These are phyloP conservation scores for Plasmodium inui DNA, from an alignment of 169 alveolate genomes.

Conservation along the genomic window DNA sequence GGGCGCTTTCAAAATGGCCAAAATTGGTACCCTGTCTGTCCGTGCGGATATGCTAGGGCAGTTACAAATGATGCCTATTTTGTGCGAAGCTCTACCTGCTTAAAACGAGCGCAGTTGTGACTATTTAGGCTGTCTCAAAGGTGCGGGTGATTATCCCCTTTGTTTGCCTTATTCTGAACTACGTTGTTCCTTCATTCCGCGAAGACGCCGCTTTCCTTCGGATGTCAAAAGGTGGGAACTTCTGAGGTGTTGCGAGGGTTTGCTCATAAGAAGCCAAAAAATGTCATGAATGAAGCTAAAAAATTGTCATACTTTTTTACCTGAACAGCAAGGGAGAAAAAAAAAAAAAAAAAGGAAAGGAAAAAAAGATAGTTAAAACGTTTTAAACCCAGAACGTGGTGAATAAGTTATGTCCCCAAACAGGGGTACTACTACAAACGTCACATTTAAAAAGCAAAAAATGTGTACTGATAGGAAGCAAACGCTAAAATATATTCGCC, in stretches of 20 bases:
- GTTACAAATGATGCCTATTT: neutral
- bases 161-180: neutral
- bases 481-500: neutral
- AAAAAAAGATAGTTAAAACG: constrained; percentile 2
- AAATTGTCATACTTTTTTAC: neutral
- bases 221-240: neutral
- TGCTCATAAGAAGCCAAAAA: neutral
- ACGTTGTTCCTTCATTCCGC: neutral
- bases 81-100: neutral
- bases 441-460: neutral
- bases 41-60: neutral
- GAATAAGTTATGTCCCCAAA: neutral
- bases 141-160: neutral
- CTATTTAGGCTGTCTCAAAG: neutral
- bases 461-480: neutral
- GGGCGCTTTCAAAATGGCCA: neutral
- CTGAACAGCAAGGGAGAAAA: neutral
- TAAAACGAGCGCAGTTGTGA: neutral
- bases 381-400: neutral
- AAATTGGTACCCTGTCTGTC: neutral
- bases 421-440: neutral
- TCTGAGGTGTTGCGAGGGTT: neutral
- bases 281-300: neutral
- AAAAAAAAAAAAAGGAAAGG: neutral
- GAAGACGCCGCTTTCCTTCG: neutral